Percentiles rank a stretch among this genome's conserved stretches.
Conservation (phyloP, 139 green algal genomes). For the Mesostigma viride region DNA sequence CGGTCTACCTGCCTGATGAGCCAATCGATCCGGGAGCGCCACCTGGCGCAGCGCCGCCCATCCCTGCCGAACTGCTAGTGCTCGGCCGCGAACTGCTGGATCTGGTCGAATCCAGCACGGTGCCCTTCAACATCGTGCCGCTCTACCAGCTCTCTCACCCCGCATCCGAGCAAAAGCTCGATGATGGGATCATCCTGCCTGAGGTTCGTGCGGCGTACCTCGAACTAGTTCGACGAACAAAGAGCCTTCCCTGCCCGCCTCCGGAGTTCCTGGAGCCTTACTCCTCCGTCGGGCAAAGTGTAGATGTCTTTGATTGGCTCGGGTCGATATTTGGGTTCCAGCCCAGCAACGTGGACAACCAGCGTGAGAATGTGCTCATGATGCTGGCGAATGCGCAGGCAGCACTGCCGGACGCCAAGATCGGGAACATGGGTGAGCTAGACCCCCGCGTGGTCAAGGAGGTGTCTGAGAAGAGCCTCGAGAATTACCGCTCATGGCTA, state of each 20-base stretch:
- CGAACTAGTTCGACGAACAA: not conserved
- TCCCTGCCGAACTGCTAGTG: not conserved
- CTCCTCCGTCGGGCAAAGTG: not conserved
- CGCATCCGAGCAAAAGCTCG: too few relatives aligned
- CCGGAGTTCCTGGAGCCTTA: too few relatives aligned
- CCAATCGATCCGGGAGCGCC: not conserved
- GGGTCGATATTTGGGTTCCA: constrained; percentile 6
- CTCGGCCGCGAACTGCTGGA: not conserved
- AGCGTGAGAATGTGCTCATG: constrained; percentile 28
- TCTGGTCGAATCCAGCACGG: not conserved
- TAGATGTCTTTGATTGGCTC: not conserved
- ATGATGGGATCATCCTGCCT: not conserved
- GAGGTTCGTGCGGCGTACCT: not conserved
- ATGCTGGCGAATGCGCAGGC: constrained; percentile 27
- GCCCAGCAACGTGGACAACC: constrained; percentile 29
- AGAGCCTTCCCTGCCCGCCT: not conserved
- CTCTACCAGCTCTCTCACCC: not conserved
- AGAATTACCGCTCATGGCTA: constrained; percentile 24
- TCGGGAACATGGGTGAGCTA: not conserved
- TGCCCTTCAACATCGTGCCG: not conserved
- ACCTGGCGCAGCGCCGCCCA: not conserved
- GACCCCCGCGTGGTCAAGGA: not conserved
- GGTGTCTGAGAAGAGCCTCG: constrained; percentile 9
- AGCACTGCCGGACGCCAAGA: not conserved
- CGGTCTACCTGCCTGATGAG: too few relatives aligned